A percentile compares a stretch with the other conserved stretches of the same genome.
Conservation (phyloP, 2,329 filamentous ascomycete genomes). For the Fusarium miscanthi region DNA sequence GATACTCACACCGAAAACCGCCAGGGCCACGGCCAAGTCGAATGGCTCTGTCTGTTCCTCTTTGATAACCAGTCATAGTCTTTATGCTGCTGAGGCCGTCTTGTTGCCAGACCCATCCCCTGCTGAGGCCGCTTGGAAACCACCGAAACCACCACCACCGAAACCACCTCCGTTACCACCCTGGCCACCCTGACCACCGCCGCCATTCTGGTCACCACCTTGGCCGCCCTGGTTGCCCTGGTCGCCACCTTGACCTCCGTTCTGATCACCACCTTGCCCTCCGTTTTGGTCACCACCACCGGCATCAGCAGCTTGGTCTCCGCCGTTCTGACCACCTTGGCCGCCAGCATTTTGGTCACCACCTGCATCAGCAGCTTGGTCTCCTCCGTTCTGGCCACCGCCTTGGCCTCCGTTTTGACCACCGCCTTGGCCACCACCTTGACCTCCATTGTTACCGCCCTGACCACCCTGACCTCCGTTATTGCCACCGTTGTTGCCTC, state of each 20-base stretch:
- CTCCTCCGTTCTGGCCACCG: constrained; percentile 18
- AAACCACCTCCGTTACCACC: constrained; percentile 18
- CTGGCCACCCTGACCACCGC: constrained; percentile 27
- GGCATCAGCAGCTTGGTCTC: too few species aligned
- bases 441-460: background rate
- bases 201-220: background rate
- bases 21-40: constrained; percentile 64
- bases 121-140: constrained; percentile 32
- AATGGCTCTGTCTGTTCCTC: constrained; percentile 44
- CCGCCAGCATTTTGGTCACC: constrained; percentile 22
- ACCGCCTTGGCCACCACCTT: constrained; percentile 13
- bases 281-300: background rate
- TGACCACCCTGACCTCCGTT: background rate
- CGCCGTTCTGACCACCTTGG: background rate
- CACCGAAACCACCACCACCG: constrained; percentile 14
- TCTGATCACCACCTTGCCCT: constrained; percentile 10
- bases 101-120: constrained; percentile 21
- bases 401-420: constrained; percentile 29
- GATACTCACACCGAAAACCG: constrained; percentile 60
- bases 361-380: constrained; percentile 24
- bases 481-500: background rate
- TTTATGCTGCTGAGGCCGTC: constrained; percentile 23
- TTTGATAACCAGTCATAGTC: constrained; percentile 31
- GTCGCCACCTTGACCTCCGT: background rate
- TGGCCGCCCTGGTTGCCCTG: background rate